phyloP scores from a whole-genome alignment of 2,329 filamentous ascomycete species.

The Cladosporium sp. region DNA sequence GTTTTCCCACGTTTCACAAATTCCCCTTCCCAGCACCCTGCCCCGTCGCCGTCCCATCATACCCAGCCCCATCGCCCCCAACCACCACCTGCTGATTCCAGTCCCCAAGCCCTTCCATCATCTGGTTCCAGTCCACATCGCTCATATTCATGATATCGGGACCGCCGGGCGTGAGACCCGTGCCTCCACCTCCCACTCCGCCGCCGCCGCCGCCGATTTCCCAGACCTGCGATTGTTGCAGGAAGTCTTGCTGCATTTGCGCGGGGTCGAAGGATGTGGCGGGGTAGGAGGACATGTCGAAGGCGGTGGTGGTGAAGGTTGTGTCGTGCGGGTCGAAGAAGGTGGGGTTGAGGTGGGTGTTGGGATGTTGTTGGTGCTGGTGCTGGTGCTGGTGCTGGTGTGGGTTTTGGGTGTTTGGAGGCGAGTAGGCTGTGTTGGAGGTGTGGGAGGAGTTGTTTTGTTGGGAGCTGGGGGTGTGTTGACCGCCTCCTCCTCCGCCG shows the following conservation, averaged over 20 bases:
- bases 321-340: slow-evolving; percentile 23
- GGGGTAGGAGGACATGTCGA: slow-evolving; percentile 27
- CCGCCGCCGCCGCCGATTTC: slow-evolving; percentile 20
- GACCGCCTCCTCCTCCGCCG: slow-evolving; percentile 23
- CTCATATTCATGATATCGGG: slow-evolving; percentile 32
- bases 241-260: slow-evolving; percentile 1
- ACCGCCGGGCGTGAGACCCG: slow-evolving; percentile 24
- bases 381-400: slow-evolving; percentile 16
- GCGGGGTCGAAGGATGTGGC: slow-evolving; percentile 19
- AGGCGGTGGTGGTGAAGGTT: slow-evolving; percentile 23
- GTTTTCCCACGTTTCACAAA: background rate
- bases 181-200: background rate
- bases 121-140: slow-evolving; percentile 34
- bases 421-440: slow-evolving; percentile 32
- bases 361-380: background rate
- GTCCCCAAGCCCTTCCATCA: slow-evolving; percentile 30
- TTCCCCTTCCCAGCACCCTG: background rate
- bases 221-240: slow-evolving; percentile 20
- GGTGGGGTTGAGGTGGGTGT: slow-evolving; percentile 15
- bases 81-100: slow-evolving; percentile 3
- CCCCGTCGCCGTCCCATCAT: background rate
- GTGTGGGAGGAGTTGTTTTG: slow-evolving; percentile 31
- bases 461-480: slow-evolving; percentile 30
- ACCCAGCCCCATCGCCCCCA: background rate
- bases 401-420: slow-evolving; percentile 23